These are phyloP conservation scores for Entomortierella beljakovae DNA, from an alignment of 192 early-diverging fungal species.

Conservation along the genomic window DNA sequence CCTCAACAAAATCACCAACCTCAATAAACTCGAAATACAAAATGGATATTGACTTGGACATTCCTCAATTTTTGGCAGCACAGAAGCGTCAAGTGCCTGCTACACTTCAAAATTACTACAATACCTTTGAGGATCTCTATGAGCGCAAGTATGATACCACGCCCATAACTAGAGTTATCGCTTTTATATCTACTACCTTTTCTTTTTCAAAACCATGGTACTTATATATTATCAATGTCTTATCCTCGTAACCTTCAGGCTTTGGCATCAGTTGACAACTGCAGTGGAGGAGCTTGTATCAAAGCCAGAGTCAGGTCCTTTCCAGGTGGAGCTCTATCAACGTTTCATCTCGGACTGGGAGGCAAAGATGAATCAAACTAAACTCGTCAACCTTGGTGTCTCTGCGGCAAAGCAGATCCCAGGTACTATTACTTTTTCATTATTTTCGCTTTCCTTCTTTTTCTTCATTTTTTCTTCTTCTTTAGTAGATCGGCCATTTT, in stretches of 20 bases:
- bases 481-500: background rate
- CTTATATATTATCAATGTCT: background rate
- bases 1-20: background rate
- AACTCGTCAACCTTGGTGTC: slow-evolving; percentile 86
- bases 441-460: too few relatives aligned
- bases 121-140: slow-evolving; percentile 91
- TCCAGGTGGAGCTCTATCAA: slow-evolving; percentile 86
- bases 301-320: slow-evolving; percentile 78
- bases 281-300: slow-evolving; percentile 83
- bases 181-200: background rate
- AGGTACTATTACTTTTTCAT: slow-evolving; percentile 59
- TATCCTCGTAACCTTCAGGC: slow-evolving; percentile 59
- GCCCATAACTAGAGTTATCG: background rate
- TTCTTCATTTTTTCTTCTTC: too few relatives aligned
- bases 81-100: slow-evolving; percentile 75
- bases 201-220: too few relatives aligned
- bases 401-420: slow-evolving; percentile 78
- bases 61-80: slow-evolving; percentile 76
- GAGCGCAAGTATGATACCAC: slow-evolving; percentile 90
- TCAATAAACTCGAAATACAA: background rate
- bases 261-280: slow-evolving; percentile 98
- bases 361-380: slow-evolving; percentile 94
- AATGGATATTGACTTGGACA: slow-evolving; percentile 85
- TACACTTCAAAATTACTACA: slow-evolving; percentile 81
- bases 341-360: slow-evolving; percentile 96